phyloP scores from a whole-genome alignment of 306 rosid genomes.

The Astragalus glycyphyllos region DNA sequence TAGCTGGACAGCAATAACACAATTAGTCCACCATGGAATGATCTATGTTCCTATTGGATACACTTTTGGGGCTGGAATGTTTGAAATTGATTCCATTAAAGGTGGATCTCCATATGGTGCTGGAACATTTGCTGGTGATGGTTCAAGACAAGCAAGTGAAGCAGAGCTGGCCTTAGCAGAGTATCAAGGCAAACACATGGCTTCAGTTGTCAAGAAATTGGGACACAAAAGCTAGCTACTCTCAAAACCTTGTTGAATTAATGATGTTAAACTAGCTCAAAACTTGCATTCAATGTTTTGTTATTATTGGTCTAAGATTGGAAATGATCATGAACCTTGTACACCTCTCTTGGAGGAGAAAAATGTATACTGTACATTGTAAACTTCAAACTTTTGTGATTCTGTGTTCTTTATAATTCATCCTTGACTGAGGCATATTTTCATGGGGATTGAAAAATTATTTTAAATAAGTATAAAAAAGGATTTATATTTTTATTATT shows the following conservation, averaged over 20 bases:
- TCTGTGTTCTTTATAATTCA: slow-evolving; percentile 13
- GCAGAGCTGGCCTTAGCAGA: slow-evolving; percentile 69
- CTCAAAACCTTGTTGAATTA: background rate
- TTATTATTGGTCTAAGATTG: slow-evolving; percentile 34
- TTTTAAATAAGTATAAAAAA: too few relatives aligned
- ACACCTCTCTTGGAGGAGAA: background rate
- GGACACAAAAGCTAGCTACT: slow-evolving; percentile 37
- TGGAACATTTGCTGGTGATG: slow-evolving; percentile 72
- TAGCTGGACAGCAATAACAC: slow-evolving; percentile 88
- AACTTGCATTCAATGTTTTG: slow-evolving; percentile 34
- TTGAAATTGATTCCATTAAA: slow-evolving; percentile 62
- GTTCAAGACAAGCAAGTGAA: slow-evolving; percentile 66
- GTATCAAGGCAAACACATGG: slow-evolving; percentile 86
- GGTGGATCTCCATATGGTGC: slow-evolving; percentile 91
- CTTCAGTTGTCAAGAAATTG: slow-evolving; percentile 61
- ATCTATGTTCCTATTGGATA: slow-evolving; percentile 81
- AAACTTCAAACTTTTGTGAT: slow-evolving; percentile 32
- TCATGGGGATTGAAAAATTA: background rate
- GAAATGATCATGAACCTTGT: slow-evolving; percentile 21
- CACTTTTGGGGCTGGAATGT: slow-evolving; percentile 75
- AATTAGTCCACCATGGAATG: slow-evolving; percentile 88
- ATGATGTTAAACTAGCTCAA: background rate
- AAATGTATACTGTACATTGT: slow-evolving; percentile 30
- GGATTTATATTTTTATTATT: too few relatives aligned
- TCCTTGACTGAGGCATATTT: background rate